Evolutionary conservation across 2,329 filamentous ascomycete genomes (phyloP).

Genomic region (Claviceps paspali): DNA sequence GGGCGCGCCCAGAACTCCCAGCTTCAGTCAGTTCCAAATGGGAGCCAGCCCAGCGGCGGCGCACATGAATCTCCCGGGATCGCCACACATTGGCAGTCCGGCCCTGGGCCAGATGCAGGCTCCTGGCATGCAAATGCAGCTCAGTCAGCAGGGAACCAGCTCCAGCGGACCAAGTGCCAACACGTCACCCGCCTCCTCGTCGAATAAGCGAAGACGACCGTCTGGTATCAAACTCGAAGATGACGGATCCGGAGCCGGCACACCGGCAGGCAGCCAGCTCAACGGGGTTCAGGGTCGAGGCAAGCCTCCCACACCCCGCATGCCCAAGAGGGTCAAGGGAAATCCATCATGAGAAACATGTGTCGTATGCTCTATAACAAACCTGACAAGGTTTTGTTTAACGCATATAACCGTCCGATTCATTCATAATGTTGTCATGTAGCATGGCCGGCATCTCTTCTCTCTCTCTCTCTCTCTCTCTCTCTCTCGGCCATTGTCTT

Average conservation of each 20-base stretch:
- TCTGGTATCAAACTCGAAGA: slow-evolving; percentile 44
- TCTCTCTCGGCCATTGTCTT: slow-evolving; percentile 10
- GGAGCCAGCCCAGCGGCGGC: slow-evolving; percentile 43
- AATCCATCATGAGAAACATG: slow-evolving; percentile 20
- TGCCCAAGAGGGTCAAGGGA: slow-evolving; percentile 38
- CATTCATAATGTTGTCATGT: slow-evolving; percentile 18
- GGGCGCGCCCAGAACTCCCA: slow-evolving; percentile 33
- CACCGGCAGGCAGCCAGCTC: slow-evolving; percentile 30
- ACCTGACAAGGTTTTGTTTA: too few species aligned
- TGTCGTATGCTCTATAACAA: neutral
- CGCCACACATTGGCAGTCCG: slow-evolving; percentile 45
- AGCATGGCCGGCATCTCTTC: slow-evolving; percentile 21
- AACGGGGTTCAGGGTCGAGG: slow-evolving; percentile 35
- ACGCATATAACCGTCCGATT: slow-evolving; percentile 12
- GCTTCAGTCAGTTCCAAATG: slow-evolving; percentile 42
- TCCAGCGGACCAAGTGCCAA: slow-evolving; percentile 53
- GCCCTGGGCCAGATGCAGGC: slow-evolving; percentile 48
- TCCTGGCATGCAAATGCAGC: slow-evolving; percentile 50
- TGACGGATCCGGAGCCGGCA: slow-evolving; percentile 33
- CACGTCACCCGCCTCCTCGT: slow-evolving; percentile 47
- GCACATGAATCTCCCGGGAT: slow-evolving; percentile 47
- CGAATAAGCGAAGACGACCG: slow-evolving; percentile 42
- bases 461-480: too few species aligned
- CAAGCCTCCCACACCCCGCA: slow-evolving; percentile 41
- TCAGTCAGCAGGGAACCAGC: slow-evolving; percentile 52